A percentile compares a stretch with the other conserved stretches of the same genome.
phyloP scores from a whole-genome alignment of 306 rosid species.

The Adenanthera pavonina region DNA sequence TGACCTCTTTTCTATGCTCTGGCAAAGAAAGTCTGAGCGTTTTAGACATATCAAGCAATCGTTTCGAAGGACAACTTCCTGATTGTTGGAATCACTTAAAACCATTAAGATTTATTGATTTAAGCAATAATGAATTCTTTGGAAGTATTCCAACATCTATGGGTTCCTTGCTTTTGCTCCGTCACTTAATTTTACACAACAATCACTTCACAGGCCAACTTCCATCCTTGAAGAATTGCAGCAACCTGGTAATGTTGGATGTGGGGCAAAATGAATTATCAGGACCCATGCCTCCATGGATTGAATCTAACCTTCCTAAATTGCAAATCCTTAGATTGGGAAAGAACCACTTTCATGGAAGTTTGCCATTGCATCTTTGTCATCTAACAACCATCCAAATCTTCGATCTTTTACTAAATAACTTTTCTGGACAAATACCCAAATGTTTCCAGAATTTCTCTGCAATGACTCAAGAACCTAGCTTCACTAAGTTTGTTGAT shows the following conservation, averaged over 20 bases:
- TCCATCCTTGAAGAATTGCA: neutral
- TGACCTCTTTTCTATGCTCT: neutral
- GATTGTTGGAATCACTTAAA: neutral
- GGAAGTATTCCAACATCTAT: neutral
- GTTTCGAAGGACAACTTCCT: neutral
- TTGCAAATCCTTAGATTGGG: neutral
- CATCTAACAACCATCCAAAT: neutral
- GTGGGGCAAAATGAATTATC: neutral
- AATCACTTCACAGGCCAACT: neutral
- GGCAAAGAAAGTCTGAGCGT: too few relatives aligned
- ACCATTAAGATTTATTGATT: neutral
- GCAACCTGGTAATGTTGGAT: neutral
- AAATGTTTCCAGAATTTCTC: neutral
- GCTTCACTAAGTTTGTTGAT: neutral
- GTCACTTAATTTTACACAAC: neutral
- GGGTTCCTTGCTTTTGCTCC: neutral
- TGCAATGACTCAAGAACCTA: neutral
- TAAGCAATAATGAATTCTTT: neutral
- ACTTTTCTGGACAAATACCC: neutral
- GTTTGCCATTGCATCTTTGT: neutral
- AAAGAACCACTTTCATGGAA: neutral
- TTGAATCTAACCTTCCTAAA: neutral
- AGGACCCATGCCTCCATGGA: neutral
- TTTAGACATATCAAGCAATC: neutral
- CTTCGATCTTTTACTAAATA: neutral